Percentiles rank a stretch among this genome's conserved stretches.
These are phyloP conservation scores for Conticribra weissflogii DNA, from an alignment of 108 stramenopile genomes.

Conservation along the genomic window DNA sequence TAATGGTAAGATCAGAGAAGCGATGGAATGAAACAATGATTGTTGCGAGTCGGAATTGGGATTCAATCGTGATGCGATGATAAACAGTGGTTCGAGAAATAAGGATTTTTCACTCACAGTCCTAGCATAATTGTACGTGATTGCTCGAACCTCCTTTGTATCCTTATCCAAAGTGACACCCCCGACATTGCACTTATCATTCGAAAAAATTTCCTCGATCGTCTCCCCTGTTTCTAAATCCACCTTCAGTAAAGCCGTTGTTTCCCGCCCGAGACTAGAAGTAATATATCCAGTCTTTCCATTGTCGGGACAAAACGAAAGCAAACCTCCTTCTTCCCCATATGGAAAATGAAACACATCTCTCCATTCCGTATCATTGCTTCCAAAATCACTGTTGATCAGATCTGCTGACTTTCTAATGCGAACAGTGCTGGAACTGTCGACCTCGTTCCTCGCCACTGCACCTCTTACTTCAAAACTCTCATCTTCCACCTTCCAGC, in stretches of 20 bases:
- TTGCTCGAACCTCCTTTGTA: conserved; percentile 54
- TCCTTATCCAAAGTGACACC: conserved; percentile 61
- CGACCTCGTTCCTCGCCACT: conserved; percentile 46
- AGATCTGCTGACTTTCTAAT: conserved; percentile 35
- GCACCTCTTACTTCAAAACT: conserved; percentile 58
- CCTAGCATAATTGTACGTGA: conserved; percentile 68
- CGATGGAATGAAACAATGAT: conserved; percentile 2
- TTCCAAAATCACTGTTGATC: not conserved
- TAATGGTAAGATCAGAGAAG: not conserved
- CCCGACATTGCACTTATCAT: conserved; percentile 65
- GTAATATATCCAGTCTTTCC: conserved; percentile 57
- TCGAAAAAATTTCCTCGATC: conserved; percentile 56
- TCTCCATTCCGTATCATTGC: conserved; percentile 48
- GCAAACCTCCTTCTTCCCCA: conserved; percentile 58
- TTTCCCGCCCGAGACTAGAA: conserved; percentile 60
- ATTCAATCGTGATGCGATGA: too few species aligned
- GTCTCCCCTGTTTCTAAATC: conserved; percentile 62
- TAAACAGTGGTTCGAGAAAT: not conserved
- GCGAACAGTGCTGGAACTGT: conserved; percentile 52
- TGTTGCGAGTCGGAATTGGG: too few species aligned
- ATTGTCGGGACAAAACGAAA: conserved; percentile 58
- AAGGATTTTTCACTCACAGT: conserved; percentile 17
- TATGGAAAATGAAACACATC: conserved; percentile 63
- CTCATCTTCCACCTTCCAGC: conserved; percentile 57
- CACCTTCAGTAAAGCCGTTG: conserved; percentile 66